Evolutionary conservation across 2,329 filamentous ascomycete species (phyloP), one percentile per base, ranked within the genome.

Genomic region (Ascochyta pisi): DNA sequence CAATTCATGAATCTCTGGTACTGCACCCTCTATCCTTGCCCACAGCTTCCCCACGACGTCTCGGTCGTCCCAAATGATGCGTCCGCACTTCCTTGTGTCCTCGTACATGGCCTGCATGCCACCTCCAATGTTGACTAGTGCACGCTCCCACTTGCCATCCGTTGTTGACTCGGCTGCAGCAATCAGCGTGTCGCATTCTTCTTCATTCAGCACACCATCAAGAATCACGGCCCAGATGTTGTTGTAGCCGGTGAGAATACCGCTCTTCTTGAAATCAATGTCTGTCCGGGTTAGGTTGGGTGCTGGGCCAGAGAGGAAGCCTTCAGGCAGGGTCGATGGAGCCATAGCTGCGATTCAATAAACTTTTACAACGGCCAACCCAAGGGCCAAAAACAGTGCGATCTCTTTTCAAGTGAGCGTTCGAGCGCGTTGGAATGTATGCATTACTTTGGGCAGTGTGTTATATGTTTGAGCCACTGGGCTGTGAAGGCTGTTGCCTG

Each of bases 31-130:
- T 13, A 85, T 71, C 9, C 91, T 82, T 37, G 76, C 78, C 82
- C 89, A 88, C 0, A 95, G 65, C 22, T 84, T 83, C 23, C 84
- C 80, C 0, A 85, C 87, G 1, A 94, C 62, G 1, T 84, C 83
- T 44, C 81, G 78, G 13, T 83, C 76, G 67, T 95, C 89, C 84
- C 87, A 90, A 63, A 95, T 88, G 61, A 94, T 90, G 3, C 91
- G 83, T n/a, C 88, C 88, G 65, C 88, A 88, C 58, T 90, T 87
- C 15, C 91, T 82, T 44, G 85, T 84, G 8, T 85, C 81, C 1
- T 82, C 78, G 4, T 81, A 76, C 38, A 86, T 72, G 3, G 79
- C 74, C 74, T 94, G 87, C 53, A 71, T 77, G 3, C 89, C 89
- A 4, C 73, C 73, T 5, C 89, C 89, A 23, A 85, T 73, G 68